Percentiles rank a stretch among this genome's conserved stretches.
phyloP scores from a whole-genome alignment of 2,329 filamentous ascomycete species.

The Penicillium digitatum region DNA sequence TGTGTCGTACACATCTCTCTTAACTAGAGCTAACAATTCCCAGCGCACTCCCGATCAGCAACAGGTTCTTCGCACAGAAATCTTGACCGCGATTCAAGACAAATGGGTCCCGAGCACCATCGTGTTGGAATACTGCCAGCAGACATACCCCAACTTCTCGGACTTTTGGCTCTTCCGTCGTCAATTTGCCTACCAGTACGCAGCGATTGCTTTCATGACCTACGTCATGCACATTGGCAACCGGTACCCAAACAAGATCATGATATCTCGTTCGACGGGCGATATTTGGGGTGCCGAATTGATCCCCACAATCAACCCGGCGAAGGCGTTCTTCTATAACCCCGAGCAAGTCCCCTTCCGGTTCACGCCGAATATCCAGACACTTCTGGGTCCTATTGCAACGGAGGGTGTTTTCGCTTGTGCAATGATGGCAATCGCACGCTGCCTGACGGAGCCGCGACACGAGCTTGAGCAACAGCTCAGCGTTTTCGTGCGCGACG shows the following conservation, averaged over 20 bases:
- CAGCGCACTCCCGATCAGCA: conserved; percentile 60
- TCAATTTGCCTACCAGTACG: conserved; percentile 93
- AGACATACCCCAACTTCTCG: conserved; percentile 78
- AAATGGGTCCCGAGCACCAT: conserved; percentile 84
- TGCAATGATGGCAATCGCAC: conserved; percentile 91
- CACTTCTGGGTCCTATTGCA: conserved; percentile 89
- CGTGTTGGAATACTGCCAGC: conserved; percentile 83
- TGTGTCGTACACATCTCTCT: conserved; percentile 2
- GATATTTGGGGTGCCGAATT: conserved; percentile 96
- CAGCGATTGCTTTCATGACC: conserved; percentile 94
- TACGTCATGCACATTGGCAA: conserved; percentile 97
- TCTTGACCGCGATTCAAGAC: conserved; percentile 90
- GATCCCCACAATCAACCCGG: conserved; percentile 79
- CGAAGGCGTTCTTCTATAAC: conserved; percentile 88
- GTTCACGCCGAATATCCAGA: conserved; percentile 92
- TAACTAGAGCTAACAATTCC: conserved; percentile 26
- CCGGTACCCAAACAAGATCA: conserved; percentile 92
- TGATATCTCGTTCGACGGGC: conserved; percentile 79
- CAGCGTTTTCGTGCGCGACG: conserved; percentile 90
- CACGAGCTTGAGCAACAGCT: conserved; percentile 90
- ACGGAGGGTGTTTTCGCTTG: conserved; percentile 96
- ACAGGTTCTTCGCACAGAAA: conserved; percentile 73
- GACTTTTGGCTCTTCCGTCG: conserved; percentile 99
- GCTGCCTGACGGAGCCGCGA: conserved; percentile 80
- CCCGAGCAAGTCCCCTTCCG: conserved; percentile 95